Evolutionary conservation across 257 asterid genomes (phyloP).

Genomic region (Lithospermum erythrorhizon): DNA sequence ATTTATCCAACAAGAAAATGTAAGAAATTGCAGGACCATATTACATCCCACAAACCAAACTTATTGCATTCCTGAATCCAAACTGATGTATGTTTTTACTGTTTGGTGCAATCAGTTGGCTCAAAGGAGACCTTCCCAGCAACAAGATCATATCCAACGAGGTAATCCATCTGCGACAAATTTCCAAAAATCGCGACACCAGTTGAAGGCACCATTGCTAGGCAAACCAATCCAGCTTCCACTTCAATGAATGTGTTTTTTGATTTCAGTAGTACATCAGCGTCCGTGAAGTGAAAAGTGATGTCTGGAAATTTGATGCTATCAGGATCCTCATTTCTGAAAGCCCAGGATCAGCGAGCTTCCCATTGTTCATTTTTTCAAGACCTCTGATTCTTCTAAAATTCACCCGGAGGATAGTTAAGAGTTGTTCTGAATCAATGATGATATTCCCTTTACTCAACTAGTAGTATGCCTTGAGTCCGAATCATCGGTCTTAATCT

Average conservation of each 20-base stretch:
- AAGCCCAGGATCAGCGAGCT: background rate
- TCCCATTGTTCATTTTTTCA: background rate
- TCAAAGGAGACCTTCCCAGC: slow-evolving; percentile 25
- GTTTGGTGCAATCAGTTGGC: slow-evolving; percentile 20
- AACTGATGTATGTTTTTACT: slow-evolving; percentile 1
- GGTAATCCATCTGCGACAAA: slow-evolving; percentile 30
- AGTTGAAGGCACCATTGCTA: background rate
- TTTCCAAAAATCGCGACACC: slow-evolving; percentile 1
- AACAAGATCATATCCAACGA: slow-evolving; percentile 35
- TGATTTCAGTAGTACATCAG: slow-evolving; percentile 6
- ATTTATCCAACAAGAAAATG: too few relatives aligned
- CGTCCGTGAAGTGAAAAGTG: slow-evolving; percentile 1
- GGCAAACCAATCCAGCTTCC: background rate
- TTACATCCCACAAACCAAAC: too few relatives aligned
- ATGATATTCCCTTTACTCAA: slow-evolving; percentile 7
- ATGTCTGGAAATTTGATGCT: background rate
- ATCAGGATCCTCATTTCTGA: background rate
- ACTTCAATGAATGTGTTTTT: background rate
- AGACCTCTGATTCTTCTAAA: background rate
- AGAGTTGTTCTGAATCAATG: slow-evolving; percentile 15
- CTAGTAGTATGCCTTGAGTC: background rate
- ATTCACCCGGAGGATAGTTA: background rate
- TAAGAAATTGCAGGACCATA: too few relatives aligned
- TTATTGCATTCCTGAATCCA: slow-evolving; percentile 2
- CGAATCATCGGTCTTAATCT: background rate